Evolutionary conservation across 2,329 filamentous ascomycete genomes (phyloP).

Genomic region (Trichoderma sp.): DNA sequence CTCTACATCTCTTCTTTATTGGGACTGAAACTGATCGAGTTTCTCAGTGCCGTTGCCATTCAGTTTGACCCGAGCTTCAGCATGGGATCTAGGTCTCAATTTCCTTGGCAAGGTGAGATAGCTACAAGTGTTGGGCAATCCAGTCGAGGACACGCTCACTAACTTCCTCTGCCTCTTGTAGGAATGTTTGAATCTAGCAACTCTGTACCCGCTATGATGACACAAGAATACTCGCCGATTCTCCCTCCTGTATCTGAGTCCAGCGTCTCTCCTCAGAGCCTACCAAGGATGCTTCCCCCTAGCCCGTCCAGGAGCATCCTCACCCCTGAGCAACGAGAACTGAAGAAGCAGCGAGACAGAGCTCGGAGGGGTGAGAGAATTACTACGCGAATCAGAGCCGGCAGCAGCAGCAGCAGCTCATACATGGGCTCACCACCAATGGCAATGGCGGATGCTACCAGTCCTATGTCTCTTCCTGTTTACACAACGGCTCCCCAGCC

Average conservation of each 20-base stretch:
- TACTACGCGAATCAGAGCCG: slow-evolving; percentile 48
- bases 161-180: slow-evolving; percentile 18
- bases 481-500: slow-evolving; percentile 55
- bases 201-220: slow-evolving; percentile 42
- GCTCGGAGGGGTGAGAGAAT: slow-evolving; percentile 60
- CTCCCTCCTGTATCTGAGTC: slow-evolving; percentile 47
- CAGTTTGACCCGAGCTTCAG: slow-evolving; percentile 54
- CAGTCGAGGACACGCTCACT: slow-evolving; percentile 20
- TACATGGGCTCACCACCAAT: slow-evolving; percentile 44
- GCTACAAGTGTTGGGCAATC: background rate
- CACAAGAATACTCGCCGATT: slow-evolving; percentile 51
- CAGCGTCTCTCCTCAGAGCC: slow-evolving; percentile 53
- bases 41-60: slow-evolving; percentile 50
- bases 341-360: slow-evolving; percentile 63
- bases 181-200: slow-evolving; percentile 41
- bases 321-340: slow-evolving; percentile 61
- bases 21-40: slow-evolving; percentile 11
- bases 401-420: slow-evolving; percentile 46
- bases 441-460: slow-evolving; percentile 43
- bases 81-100: slow-evolving; percentile 54
- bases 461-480: slow-evolving; percentile 48
- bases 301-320: slow-evolving; percentile 59
- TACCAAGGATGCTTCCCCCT: slow-evolving; percentile 55
- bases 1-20: background rate
- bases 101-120: slow-evolving; percentile 51